Evolutionary conservation across 2,329 filamentous ascomycete genomes (phyloP).

Genomic region (Epichloe amarillans): DNA sequence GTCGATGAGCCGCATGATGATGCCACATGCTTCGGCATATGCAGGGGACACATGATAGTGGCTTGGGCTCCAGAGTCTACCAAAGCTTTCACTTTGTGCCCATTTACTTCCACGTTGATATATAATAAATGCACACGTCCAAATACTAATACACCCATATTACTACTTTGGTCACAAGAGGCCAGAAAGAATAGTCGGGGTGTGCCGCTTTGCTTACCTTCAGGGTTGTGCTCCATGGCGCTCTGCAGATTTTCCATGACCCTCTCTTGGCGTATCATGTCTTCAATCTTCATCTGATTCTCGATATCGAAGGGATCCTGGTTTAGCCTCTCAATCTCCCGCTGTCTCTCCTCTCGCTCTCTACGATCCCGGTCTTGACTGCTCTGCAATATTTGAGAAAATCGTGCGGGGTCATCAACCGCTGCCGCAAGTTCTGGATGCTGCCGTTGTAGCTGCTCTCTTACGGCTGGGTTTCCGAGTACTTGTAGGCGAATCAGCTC

Average conservation of each 20-base stretch:
- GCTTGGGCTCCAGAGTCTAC: slow-evolving; percentile 96
- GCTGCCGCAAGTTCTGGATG: slow-evolving; percentile 66
- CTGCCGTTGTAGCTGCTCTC: slow-evolving; percentile 55
- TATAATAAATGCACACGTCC: slow-evolving; percentile 93
- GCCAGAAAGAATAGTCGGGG: background rate
- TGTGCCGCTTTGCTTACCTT: slow-evolving; percentile 46
- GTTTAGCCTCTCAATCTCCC: slow-evolving; percentile 74
- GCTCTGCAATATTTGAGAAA: slow-evolving; percentile 57
- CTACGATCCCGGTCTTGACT: slow-evolving; percentile 59
- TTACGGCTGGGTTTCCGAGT: slow-evolving; percentile 61
- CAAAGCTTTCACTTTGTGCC: slow-evolving; percentile 81
- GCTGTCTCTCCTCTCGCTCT: slow-evolving; percentile 62
- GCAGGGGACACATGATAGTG: slow-evolving; percentile 98
- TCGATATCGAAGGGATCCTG: slow-evolving; percentile 91
- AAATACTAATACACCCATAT: slow-evolving; percentile 51
- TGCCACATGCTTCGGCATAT: slow-evolving; percentile 83
- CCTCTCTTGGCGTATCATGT: slow-evolving; percentile 89
- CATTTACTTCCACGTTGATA: slow-evolving; percentile 89
- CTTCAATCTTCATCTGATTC: slow-evolving; percentile 82
- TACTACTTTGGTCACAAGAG: slow-evolving; percentile 1
- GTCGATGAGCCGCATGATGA: slow-evolving; percentile 94
- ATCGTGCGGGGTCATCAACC: slow-evolving; percentile 62
- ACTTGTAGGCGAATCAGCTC: slow-evolving; percentile 76
- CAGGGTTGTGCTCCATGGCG: slow-evolving; percentile 93
- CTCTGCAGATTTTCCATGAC: slow-evolving; percentile 94